Evolutionary conservation across 352 stramenopile genomes (phyloP).

Genomic region (Peronosclerospora sorghi): DNA sequence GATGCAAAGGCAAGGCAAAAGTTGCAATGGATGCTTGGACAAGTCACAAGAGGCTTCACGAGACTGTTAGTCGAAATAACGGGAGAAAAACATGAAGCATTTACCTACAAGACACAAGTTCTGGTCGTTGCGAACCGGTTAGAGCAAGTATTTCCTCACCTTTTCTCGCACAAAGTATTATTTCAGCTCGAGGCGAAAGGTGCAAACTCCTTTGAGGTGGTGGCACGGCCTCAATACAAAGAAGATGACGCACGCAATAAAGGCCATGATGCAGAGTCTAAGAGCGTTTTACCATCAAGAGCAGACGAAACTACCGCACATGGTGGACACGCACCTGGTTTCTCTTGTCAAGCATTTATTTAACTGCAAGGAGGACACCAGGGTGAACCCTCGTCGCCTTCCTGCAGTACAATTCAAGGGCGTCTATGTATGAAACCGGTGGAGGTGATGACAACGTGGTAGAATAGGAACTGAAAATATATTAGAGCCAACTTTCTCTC

Average conservation of each 20-base stretch:
- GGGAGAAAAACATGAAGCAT: slow-evolving; percentile 52
- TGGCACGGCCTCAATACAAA: slow-evolving; percentile 21
- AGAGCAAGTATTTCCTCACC: slow-evolving; percentile 82
- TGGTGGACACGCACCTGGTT: slow-evolving; percentile 23
- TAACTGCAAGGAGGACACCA: slow-evolving; percentile 5
- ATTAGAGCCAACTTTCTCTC: too few relatives aligned
- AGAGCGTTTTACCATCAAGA: slow-evolving; percentile 28
- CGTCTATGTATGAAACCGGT: too few relatives aligned
- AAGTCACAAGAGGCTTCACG: slow-evolving; percentile 81
- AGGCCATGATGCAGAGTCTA: slow-evolving; percentile 27
- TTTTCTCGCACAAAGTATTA: slow-evolving; percentile 56
- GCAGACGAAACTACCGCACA: slow-evolving; percentile 18
- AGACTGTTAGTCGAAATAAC: slow-evolving; percentile 85
- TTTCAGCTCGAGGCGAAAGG: slow-evolving; percentile 18
- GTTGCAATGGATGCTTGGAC: slow-evolving; percentile 74
- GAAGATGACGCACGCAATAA: slow-evolving; percentile 20
- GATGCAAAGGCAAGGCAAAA: slow-evolving; percentile 70
- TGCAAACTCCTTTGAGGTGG: slow-evolving; percentile 21
- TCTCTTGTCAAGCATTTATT: slow-evolving; percentile 36
- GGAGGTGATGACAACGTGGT: too few relatives aligned
- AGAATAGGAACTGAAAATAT: too few relatives aligned
- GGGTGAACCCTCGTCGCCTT: background rate
- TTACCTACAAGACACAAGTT: slow-evolving; percentile 81
- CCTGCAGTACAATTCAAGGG: slow-evolving; percentile 28
- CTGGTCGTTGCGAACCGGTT: slow-evolving; percentile 80